These are phyloP conservation scores for Candida odintsovae DNA, from an alignment of 805 yeast genomes.

Conservation along the genomic window DNA sequence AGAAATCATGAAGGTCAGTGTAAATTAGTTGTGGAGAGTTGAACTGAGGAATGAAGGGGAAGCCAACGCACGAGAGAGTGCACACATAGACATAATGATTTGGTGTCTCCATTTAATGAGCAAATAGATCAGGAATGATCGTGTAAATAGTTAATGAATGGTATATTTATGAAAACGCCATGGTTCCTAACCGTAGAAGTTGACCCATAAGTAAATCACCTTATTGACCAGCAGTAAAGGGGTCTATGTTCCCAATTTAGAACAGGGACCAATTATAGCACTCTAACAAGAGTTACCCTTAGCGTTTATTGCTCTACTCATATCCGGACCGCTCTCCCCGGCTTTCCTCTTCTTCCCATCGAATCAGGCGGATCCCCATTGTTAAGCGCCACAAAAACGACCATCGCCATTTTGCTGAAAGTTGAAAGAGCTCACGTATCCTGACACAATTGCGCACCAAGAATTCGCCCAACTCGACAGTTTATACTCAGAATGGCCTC, in stretches of 20 bases:
- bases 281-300: no score
- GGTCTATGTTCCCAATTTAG: no score
- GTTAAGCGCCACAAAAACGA: neutral
- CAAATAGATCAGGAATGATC: neutral
- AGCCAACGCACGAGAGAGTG: neutral
- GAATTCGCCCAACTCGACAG: neutral
- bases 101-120: neutral
- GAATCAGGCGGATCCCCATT: no score
- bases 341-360: neutral
- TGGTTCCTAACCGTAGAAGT: neutral
- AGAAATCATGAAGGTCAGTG: neutral
- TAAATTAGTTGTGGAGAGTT: neutral
- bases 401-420: neutral
- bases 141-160: neutral
- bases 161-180: neutral
- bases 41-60: neutral
- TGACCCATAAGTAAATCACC: no score
- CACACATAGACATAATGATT: neutral
- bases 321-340: neutral
- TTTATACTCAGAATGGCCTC: constrained; percentile 17
- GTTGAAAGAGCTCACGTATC: neutral
- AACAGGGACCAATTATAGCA: no score
- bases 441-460: neutral
- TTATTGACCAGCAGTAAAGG: no score
- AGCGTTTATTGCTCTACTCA: no score